Base-by-base conservation (phyloP, 2,329 filamentous ascomycete genomes). In the Fusarium sp. region DNA sequence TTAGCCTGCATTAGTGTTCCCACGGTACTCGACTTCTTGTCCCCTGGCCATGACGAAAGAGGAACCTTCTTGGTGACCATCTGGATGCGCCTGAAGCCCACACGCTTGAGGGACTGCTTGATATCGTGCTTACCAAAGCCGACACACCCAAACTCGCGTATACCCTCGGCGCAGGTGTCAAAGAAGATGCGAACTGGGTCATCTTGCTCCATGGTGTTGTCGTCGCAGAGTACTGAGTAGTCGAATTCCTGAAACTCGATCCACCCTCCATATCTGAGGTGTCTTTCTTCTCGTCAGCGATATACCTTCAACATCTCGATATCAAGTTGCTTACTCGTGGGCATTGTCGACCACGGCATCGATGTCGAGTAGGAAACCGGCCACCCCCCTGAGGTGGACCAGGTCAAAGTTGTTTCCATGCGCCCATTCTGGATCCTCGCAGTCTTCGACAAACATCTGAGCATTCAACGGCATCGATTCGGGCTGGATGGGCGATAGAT, bases 381-480 rank as follows among this genome's bases (percentile, higher is more conserved):
- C 89, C 84, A 83, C 87, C 76, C 77, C 86, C 75, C 81, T 85
- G 76, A 85, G 87, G 84, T 85, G 86, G 2, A 92, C 86, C 71
- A 88, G 85, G 78, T 92, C 89, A 76, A 89, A 91, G 62, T 87
- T 82, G 5, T 84, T 80, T 59, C 87, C 89, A 29, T 83, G 82
- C 6, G 82, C 72, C 91, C 91, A 93, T 10, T 88, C 85, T 56
- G 88, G 84, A 71, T 91, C 82, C 67, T 83, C 89, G 60, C 87
- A 86, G 76, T 92, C 90, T 75, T 92, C 90, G 11, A 93, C 85
- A 67, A 91, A 83, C 81, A 92, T 92, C 9, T 84, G 84, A n/a
- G 89, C 85, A 76, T 92, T 92, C 13, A 87, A 85, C 18, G 90
- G 90, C 14, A 91, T 84, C 80, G 83, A 85, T 38, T 79, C 80